Percentiles rank a stretch among this genome's conserved stretches.
phyloP scores from a whole-genome alignment of 768 basidiomycete species.

The Naganishia vaughanmartiniae region DNA sequence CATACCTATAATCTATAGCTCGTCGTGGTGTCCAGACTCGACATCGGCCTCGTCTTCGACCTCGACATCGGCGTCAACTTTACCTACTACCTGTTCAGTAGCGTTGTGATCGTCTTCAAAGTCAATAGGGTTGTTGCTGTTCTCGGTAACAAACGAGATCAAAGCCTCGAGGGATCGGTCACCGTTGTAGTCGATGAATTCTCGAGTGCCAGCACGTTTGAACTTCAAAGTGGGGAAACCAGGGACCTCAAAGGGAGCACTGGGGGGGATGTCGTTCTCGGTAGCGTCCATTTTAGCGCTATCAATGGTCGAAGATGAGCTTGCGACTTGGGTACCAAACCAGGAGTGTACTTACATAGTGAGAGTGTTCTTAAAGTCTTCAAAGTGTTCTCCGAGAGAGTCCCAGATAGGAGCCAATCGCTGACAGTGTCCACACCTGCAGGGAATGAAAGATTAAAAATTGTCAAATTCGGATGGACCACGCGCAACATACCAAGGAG shows the following conservation, averaged over 20 bases:
- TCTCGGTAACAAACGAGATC: conserved; percentile 74
- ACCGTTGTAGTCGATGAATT: conserved; percentile 91
- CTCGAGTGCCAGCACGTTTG: conserved; percentile 78
- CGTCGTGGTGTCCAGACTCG: conserved; percentile 45
- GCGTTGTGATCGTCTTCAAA: conserved; percentile 30
- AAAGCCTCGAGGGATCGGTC: conserved; percentile 76
- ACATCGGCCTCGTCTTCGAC: conserved; percentile 35
- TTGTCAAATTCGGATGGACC: conserved; percentile 23
- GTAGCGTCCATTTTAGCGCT: conserved; percentile 89
- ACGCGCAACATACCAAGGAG: conserved; percentile 71
- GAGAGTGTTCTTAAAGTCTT: conserved; percentile 68
- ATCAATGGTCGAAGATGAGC: not conserved
- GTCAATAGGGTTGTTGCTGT: conserved; percentile 64
- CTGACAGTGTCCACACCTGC: conserved; percentile 28
- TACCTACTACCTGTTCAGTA: conserved; percentile 32
- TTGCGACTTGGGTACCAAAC: not conserved
- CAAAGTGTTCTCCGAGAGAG: conserved; percentile 78
- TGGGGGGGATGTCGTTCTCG: conserved; percentile 90
- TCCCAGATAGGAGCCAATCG: conserved; percentile 95
- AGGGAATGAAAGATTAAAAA: conserved; percentile 1
- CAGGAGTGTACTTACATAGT: conserved; percentile 63
- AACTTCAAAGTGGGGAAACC: conserved; percentile 88
- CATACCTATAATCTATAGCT: conserved; percentile 42
- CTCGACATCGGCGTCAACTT: conserved; percentile 33
- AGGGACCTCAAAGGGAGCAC: conserved; percentile 77